A percentile compares a stretch with the other conserved stretches of the same genome.
Conservation (phyloP, 768 basidiomycete genomes). For the Agaricus subrufescens region DNA sequence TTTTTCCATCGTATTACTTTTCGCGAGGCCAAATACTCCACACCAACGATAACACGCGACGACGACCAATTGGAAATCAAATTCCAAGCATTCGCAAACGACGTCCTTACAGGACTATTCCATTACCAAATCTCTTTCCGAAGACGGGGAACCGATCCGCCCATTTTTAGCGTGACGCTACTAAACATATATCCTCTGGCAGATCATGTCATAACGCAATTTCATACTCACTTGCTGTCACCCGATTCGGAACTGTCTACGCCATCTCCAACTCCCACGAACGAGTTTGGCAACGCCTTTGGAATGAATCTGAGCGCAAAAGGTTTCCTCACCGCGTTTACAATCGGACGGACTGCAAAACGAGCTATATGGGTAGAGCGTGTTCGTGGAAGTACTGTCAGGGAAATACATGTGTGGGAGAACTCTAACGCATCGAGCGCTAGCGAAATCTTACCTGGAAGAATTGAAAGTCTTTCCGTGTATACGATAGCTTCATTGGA, state of each 20-base stretch:
- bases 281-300: background rate
- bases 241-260: conserved; percentile 4
- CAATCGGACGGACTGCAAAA: conserved; percentile 42
- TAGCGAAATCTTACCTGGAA: conserved; percentile 3
- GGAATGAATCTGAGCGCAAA: conserved; percentile 18
- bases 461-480: conserved; percentile 26
- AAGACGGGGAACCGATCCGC: conserved; percentile 11
- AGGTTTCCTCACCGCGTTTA: conserved; percentile 47
- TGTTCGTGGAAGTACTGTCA: conserved; percentile 31
- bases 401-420: conserved; percentile 43
- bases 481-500: conserved; percentile 32
- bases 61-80: conserved; percentile 18
- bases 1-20: conserved; percentile 29
- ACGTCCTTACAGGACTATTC: conserved; percentile 46
- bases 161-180: conserved; percentile 30
- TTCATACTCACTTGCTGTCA: background rate
- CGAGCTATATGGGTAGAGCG: conserved; percentile 57
- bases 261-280: conserved; percentile 7
- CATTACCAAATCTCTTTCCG: conserved; percentile 33
- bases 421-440: background rate
- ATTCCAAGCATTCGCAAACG: conserved; percentile 35
- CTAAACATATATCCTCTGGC: conserved; percentile 41
- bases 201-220: conserved; percentile 13
- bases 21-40: conserved; percentile 39
- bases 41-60: background rate